A percentile compares a stretch with the other conserved stretches of the same genome.
Evolutionary conservation across 257 asterid genomes (phyloP).

Genomic region (Henckelia pumila): DNA sequence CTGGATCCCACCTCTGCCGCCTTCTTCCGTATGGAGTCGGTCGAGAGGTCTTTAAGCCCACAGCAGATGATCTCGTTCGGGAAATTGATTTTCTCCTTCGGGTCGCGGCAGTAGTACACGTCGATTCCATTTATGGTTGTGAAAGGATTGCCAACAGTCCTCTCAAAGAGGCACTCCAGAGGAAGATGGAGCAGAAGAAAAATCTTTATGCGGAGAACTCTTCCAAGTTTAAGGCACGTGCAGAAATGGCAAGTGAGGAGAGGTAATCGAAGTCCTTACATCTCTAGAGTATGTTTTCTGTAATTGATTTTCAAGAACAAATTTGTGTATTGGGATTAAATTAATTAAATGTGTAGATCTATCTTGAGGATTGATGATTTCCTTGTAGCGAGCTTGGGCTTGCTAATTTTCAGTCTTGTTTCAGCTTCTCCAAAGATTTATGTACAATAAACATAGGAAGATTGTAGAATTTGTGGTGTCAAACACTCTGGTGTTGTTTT

Average conservation of each 20-base stretch:
- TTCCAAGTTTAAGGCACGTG: constrained; percentile 50
- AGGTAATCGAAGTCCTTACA: constrained; percentile 41
- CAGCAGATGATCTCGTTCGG: no score
- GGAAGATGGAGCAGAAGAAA: constrained; percentile 76
- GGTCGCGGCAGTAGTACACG: no score
- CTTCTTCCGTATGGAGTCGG: no score
- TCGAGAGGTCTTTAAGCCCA: no score
- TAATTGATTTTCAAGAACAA: background rate
- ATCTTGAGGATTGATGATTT: no score
- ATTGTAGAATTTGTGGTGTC: no score
- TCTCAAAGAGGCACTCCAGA: constrained; percentile 71
- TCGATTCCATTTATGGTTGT: constrained; percentile 87
- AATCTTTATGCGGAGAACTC: constrained; percentile 57
- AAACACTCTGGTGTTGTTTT: no score
- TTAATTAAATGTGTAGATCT: background rate
- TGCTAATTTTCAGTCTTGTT: background rate
- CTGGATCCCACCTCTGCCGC: no score
- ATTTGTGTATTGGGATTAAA: background rate
- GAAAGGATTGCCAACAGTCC: constrained; percentile 71
- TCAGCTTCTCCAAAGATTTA: background rate
- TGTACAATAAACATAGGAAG: background rate
- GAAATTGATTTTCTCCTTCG: no score
- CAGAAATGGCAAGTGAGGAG: constrained; percentile 61
- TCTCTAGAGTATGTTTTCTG: background rate
- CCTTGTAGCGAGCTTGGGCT: background rate